Base-by-base conservation (phyloP, 257 asterid species). In the Scutellaria barbata region DNA sequence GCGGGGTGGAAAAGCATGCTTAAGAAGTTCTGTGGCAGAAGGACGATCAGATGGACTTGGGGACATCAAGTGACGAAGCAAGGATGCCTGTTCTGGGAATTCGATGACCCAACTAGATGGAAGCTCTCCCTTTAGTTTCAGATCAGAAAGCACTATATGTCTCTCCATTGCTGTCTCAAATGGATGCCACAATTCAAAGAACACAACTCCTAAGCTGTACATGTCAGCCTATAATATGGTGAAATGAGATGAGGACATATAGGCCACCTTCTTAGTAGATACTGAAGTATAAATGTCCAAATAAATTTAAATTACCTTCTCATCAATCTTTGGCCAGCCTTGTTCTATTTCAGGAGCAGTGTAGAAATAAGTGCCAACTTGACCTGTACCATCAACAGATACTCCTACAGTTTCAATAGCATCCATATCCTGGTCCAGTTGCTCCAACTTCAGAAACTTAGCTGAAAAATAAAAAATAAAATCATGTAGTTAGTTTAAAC, bases 271-370 rank as follows among this genome's bases (percentile, higher is more conserved):
- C 30, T 64, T 22, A 35, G 59, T 16, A 16, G 30, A 8, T 66
- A 66, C 63, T 47, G 40, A 63, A 58, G 63, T 20, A 68, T 30
- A 20, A 16, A 33, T 41, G 8, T n/a, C 41, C 11, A 18, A n/a
- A 46, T 37, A 41, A 69, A 39, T 51, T 37, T 25, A 43, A 77
- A 61, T 62, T 42, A 90, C 97, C 99, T 91, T 91, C 85, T 94
- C 99, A 77, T 91, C 83, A 35, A 94, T 94, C 90, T 89, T 94
- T 77, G 99, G 98, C 99, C 96, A 91, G 71, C 92, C 91, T 80
- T 91, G 96, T 83, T 91, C 98, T 82, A 91, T 89, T 80, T 91
- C 99, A 25, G 98, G 96, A 69, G 99, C 98, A 72, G 99, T 91
- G 87, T 94, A 92, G 80, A 94, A 94, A 75, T 91, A 94, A 45